Conservation (phyloP, 2,329 filamentous ascomycete genomes). For the Eutypella sp. region DNA sequence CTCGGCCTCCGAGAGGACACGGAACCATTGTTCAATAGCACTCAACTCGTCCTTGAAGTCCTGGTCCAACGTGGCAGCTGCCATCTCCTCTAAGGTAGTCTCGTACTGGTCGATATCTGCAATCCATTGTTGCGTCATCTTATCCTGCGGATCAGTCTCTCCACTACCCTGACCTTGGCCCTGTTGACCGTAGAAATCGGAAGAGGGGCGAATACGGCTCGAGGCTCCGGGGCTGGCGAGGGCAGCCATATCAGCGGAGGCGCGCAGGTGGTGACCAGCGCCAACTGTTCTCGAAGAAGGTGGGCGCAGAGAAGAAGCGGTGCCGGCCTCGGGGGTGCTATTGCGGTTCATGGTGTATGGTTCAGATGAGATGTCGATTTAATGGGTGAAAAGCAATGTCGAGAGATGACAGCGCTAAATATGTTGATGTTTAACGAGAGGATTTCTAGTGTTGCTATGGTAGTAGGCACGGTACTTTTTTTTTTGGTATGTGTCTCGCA, state of each 20-base stretch:
- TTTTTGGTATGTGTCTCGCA: too few relatives aligned
- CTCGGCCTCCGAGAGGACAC: constrained; percentile 93
- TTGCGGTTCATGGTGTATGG: constrained; percentile 65
- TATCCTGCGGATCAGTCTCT: constrained; percentile 81
- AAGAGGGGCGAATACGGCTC: constrained; percentile 84
- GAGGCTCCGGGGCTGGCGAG: constrained; percentile 63
- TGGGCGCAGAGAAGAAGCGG: constrained; percentile 75
- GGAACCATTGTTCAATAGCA: constrained; percentile 99
- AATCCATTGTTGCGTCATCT: constrained; percentile 96
- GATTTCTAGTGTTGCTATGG: too few relatives aligned
- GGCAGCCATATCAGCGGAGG: constrained; percentile 91
- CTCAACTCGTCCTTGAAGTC: constrained; percentile 99
- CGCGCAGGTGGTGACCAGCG: constrained; percentile 79
- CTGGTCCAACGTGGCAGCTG: constrained; percentile 94
- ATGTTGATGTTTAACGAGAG: too few relatives aligned
- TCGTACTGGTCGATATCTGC: constrained; percentile 98
- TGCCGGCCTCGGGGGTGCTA: constrained; percentile 90
- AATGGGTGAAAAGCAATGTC: neutral
- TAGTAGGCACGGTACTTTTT: too few relatives aligned
- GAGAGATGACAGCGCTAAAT: too few relatives aligned
- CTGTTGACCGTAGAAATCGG: constrained; percentile 86
- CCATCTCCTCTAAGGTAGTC: constrained; percentile 98
- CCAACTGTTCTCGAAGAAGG: constrained; percentile 73
- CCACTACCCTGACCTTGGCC: constrained; percentile 61
- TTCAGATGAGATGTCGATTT: neutral